Evolutionary conservation across 2,329 filamentous ascomycete species (phyloP).

Genomic region (Knoxdaviesia capensis): DNA sequence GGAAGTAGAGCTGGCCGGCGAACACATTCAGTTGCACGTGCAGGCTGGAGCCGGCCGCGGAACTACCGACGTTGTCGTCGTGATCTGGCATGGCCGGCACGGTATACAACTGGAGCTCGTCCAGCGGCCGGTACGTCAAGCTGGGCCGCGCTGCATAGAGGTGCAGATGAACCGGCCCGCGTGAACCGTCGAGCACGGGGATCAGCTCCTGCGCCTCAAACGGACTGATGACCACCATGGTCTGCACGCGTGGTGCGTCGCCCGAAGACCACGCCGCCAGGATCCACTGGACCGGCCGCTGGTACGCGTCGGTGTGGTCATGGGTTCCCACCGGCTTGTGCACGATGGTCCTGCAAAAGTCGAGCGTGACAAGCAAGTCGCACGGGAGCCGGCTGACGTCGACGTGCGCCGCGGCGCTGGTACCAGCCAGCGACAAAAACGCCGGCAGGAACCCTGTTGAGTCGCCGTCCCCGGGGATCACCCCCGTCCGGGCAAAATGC

Average conservation of each 20-base stretch:
- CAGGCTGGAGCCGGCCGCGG: constrained; percentile 7
- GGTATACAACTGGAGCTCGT: constrained; percentile 23
- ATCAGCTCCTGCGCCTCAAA: constrained; percentile 36
- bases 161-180: constrained; percentile 15
- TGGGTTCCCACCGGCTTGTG: background rate
- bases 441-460: constrained; percentile 18
- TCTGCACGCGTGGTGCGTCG: constrained; percentile 4
- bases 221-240: constrained; percentile 37
- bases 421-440: constrained; percentile 20
- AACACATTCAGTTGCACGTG: constrained; percentile 40
- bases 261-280: constrained; percentile 8
- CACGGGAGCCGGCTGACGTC: constrained; percentile 15
- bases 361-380: constrained; percentile 23
- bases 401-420: constrained; percentile 17
- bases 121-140: constrained; percentile 17
- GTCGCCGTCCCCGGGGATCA: constrained; percentile 2
- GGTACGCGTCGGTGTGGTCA: constrained; percentile 20
- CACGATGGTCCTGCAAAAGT: constrained; percentile 27
- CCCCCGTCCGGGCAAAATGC: constrained; percentile 18
- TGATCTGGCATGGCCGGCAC: constrained; percentile 9
- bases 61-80: constrained; percentile 4
- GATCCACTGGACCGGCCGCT: constrained; percentile 34
- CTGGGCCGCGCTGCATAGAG: constrained; percentile 27
- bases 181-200: background rate
- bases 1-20: constrained; percentile 45